A percentile compares a stretch with the other conserved stretches of the same genome.
These are phyloP conservation scores for Lachnellula cervina DNA, from an alignment of 2,329 filamentous ascomycete species.

Conservation along the genomic window DNA sequence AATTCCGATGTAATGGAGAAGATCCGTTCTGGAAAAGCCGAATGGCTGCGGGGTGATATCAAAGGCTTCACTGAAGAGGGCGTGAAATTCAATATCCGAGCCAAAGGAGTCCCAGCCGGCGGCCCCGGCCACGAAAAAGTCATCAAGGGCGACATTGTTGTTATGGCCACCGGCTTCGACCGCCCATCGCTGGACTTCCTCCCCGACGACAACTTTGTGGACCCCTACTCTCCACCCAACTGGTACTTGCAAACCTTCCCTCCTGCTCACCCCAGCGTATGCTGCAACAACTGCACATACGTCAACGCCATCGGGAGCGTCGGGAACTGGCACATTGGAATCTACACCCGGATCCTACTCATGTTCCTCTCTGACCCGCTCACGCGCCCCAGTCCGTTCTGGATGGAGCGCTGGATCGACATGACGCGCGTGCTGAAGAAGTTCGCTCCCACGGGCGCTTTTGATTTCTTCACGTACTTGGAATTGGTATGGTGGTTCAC, in stretches of 20 bases:
- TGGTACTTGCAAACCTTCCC: slow-evolving; percentile 90
- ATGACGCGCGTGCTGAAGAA: slow-evolving; percentile 71
- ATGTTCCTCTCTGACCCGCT: slow-evolving; percentile 82
- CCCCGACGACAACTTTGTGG: slow-evolving; percentile 65
- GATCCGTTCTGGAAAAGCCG: slow-evolving; percentile 64
- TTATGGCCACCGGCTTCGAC: slow-evolving; percentile 80
- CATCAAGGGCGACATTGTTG: slow-evolving; percentile 68
- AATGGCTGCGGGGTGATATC: slow-evolving; percentile 81
- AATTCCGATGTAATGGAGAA: slow-evolving; percentile 76
- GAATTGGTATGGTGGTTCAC: slow-evolving; percentile 83
- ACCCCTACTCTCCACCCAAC: slow-evolving; percentile 73
- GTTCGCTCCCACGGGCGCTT: slow-evolving; percentile 66
- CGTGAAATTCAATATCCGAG: slow-evolving; percentile 66
- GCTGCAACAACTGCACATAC: slow-evolving; percentile 80
- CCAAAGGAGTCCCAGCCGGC: slow-evolving; percentile 68
- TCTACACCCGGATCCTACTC: slow-evolving; percentile 78
- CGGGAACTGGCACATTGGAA: slow-evolving; percentile 84
- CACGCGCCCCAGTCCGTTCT: slow-evolving; percentile 62
- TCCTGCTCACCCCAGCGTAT: slow-evolving; percentile 65
- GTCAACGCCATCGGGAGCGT: slow-evolving; percentile 75
- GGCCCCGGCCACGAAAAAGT: slow-evolving; percentile 64
- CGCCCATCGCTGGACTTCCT: slow-evolving; percentile 70
- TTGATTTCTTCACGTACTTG: slow-evolving; percentile 86
- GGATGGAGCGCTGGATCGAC: slow-evolving; percentile 85
- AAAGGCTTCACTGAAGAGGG: slow-evolving; percentile 58